Conservation (phyloP, 2,329 filamentous ascomycete genomes). For the Cryphonectria japonica region DNA sequence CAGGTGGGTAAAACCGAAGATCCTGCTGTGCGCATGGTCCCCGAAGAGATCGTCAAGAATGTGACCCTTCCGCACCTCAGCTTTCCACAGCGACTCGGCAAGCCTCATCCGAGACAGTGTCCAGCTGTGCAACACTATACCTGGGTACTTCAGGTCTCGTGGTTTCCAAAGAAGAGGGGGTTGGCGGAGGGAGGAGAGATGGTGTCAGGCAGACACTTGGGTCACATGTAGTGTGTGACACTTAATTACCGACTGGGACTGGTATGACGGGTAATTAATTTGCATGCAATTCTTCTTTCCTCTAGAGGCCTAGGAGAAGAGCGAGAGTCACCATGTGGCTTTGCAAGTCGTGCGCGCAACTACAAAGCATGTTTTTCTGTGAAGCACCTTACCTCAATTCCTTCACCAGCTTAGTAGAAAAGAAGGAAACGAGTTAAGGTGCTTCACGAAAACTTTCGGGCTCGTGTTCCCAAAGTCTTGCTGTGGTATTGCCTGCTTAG, state of each 20-base stretch:
- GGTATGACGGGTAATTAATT: background rate
- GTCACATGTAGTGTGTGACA: background rate
- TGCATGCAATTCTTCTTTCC: background rate
- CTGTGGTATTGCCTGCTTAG: background rate
- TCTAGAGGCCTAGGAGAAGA: background rate
- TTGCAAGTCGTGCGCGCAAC: background rate
- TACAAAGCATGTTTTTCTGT: background rate
- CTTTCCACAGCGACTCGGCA: conserved; percentile 4
- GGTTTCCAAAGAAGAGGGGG: background rate
- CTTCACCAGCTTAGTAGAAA: too few species aligned
- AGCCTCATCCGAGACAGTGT: conserved; percentile 15
- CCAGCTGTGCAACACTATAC: background rate
- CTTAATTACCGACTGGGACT: background rate
- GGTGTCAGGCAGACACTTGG: background rate
- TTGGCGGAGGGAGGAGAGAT: background rate
- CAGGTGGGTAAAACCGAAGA: background rate
- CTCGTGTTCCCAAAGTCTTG: background rate
- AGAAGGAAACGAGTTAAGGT: too few species aligned
- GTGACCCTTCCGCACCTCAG: background rate
- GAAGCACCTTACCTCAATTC: background rate
- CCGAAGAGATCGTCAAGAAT: background rate
- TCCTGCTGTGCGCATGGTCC: background rate
- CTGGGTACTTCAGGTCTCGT: background rate
- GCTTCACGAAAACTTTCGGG: background rate
- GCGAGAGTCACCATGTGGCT: background rate